phyloP scores from a whole-genome alignment of 1,284 basidiomycete genomes.

The Chondrostereum purpureum region DNA sequence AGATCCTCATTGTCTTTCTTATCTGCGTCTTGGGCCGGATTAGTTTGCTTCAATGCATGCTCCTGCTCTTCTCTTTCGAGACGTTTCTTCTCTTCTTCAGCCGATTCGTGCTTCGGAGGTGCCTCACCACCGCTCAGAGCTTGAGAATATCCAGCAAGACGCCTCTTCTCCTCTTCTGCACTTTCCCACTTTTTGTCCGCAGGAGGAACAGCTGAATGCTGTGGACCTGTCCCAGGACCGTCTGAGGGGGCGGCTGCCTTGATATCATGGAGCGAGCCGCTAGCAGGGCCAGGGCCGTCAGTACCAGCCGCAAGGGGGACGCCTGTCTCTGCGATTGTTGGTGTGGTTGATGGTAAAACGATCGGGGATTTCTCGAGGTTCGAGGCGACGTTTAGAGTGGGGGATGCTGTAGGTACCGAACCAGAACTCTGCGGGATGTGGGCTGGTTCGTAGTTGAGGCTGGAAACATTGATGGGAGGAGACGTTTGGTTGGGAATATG shows the following conservation, averaged over 20 bases:
- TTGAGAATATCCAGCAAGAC: constrained; percentile 35
- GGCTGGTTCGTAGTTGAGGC: constrained; percentile 52
- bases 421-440: constrained; percentile 33
- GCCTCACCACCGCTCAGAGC: constrained; percentile 14
- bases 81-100: constrained; percentile 65
- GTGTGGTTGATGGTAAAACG: constrained; percentile 32
- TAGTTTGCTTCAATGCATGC: constrained; percentile 5
- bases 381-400: constrained; percentile 19
- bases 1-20: constrained; percentile 44
- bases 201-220: constrained; percentile 18
- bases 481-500: constrained; percentile 19
- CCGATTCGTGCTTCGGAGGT: constrained; percentile 34
- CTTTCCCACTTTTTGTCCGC: constrained; percentile 29
- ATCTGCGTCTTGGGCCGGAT: constrained; percentile 3
- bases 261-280: constrained; percentile 53
- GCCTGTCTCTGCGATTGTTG: constrained; percentile 61
- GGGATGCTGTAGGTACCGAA: constrained; percentile 19
- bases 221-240: constrained; percentile 23
- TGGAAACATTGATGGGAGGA: constrained; percentile 43
- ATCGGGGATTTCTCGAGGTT: constrained; percentile 17
- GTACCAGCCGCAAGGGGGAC: constrained; percentile 44
- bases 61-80: constrained; percentile 49
- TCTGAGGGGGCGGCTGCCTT: constrained; percentile 33
- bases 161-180: constrained; percentile 49
- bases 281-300: constrained; percentile 55